A percentile compares a stretch with the other conserved stretches of the same genome.
These are phyloP conservation scores for Panaeolus cyanescens DNA, from an alignment of 768 basidiomycete species.

Conservation along the genomic window DNA sequence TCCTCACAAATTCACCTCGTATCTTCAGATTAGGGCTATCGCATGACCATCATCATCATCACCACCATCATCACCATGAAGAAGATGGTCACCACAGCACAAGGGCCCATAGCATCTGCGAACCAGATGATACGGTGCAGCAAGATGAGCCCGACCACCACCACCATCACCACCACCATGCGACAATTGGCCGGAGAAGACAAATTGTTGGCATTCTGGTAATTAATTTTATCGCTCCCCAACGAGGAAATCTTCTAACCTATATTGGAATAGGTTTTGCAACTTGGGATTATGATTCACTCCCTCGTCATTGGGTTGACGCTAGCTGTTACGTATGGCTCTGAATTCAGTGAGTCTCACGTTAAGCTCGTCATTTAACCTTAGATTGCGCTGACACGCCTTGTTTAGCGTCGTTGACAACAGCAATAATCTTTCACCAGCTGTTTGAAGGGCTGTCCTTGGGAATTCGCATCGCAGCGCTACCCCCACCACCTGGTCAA, in stretches of 20 bases:
- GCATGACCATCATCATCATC: slow-evolving; percentile 8
- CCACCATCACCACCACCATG: slow-evolving; percentile 20
- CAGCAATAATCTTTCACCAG: slow-evolving; percentile 81
- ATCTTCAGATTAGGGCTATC: slow-evolving; percentile 26
- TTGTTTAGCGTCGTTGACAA: slow-evolving; percentile 62
- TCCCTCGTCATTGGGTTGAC: slow-evolving; percentile 82
- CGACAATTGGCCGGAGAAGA: slow-evolving; percentile 50
- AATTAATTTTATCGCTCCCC: slow-evolving; percentile 19
- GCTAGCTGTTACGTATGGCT: slow-evolving; percentile 64
- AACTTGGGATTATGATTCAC: slow-evolving; percentile 86
- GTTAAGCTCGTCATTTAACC: background rate
- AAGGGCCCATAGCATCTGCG: background rate
- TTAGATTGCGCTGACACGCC: too few relatives aligned
- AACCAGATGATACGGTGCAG: background rate
- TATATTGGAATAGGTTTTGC: slow-evolving; percentile 55
- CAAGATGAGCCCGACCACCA: slow-evolving; percentile 11
- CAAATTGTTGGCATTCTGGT: slow-evolving; percentile 80
- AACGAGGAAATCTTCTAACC: background rate
- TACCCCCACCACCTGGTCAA: slow-evolving; percentile 43
- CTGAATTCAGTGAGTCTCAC: slow-evolving; percentile 64
- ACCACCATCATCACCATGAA: slow-evolving; percentile 11
- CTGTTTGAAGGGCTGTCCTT: slow-evolving; percentile 84
- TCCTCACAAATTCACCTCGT: slow-evolving; percentile 31
- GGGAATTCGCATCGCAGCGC: slow-evolving; percentile 74
- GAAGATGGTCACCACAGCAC: slow-evolving; percentile 4